Evolutionary conservation across 495 filamentous ascomycete species (phyloP).

Genomic region (Lichenothelia convexa): DNA sequence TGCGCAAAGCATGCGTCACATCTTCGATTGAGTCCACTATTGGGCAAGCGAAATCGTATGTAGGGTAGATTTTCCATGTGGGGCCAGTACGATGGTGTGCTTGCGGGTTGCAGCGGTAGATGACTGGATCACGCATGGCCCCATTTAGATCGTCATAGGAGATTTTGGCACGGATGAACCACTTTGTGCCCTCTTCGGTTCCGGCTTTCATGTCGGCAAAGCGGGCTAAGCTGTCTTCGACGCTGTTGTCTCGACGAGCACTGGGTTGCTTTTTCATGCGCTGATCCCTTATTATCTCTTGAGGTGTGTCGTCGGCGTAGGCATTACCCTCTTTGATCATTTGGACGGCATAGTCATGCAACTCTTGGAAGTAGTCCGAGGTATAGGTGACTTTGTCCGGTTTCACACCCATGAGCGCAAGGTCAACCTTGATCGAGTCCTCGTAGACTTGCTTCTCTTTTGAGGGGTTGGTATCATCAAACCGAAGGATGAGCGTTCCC

Average conservation of each 20-base stretch:
- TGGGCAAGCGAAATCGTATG: constrained; percentile 87
- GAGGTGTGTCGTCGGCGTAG: constrained; percentile 78
- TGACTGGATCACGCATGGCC: constrained; percentile 78
- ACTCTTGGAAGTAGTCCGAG: constrained; percentile 77
- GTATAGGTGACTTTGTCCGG: constrained; percentile 65
- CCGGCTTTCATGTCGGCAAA: constrained; percentile 84
- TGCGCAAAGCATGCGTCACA: constrained; percentile 85
- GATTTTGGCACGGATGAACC: constrained; percentile 83
- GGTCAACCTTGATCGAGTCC: constrained; percentile 72
- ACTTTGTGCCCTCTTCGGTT: constrained; percentile 51
- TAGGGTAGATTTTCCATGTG: constrained; percentile 90
- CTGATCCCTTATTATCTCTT: constrained; percentile 69
- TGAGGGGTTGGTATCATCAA: constrained; percentile 85
- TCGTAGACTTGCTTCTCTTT: constrained; percentile 91
- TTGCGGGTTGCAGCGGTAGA: constrained; percentile 75
- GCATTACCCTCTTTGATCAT: constrained; percentile 74
- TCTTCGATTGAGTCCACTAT: constrained; percentile 81
- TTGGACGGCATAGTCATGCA: constrained; percentile 58
- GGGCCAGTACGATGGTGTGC: constrained; percentile 77
- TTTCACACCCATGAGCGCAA: constrained; percentile 69
- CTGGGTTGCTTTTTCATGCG: constrained; percentile 59
- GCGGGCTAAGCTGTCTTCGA: constrained; percentile 60
- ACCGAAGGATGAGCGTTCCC: constrained; percentile 63
- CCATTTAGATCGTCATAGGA: constrained; percentile 69
- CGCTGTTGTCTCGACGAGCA: constrained; percentile 51